These are phyloP conservation scores for Cornus kousa DNA, from an alignment of 148 eudicot species.

Conservation along the genomic window DNA sequence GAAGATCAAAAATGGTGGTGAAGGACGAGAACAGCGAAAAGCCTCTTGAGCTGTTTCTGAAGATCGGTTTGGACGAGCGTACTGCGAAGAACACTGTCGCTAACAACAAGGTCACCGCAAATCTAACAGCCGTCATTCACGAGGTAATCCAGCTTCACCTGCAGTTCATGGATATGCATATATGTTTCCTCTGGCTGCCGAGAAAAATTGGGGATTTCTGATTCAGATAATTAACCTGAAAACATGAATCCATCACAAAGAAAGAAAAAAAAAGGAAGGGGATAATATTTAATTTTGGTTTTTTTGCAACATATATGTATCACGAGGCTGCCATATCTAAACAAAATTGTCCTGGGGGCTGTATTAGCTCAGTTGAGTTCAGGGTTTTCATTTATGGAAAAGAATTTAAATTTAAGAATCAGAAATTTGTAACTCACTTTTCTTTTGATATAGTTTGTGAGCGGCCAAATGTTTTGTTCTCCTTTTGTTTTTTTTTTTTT, in stretches of 20 bases:
- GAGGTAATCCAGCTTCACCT: slow-evolving; percentile 46
- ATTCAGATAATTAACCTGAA: neutral
- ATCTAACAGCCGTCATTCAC: slow-evolving; percentile 73
- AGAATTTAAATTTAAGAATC: too few species aligned
- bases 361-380: neutral
- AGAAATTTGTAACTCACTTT: too few species aligned
- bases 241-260: too few species aligned
- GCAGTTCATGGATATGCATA: neutral
- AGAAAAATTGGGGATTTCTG: neutral
- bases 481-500: neutral
- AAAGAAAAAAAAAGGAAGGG: too few species aligned
- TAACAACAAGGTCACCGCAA: slow-evolving; percentile 78
- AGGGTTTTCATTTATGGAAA: neutral
- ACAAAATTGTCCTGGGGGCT: too few species aligned
- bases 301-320: too few species aligned
- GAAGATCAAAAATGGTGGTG: slow-evolving; percentile 24
- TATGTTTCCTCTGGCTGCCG: neutral
- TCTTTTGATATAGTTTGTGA: too few species aligned
- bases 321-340: too few species aligned
- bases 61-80: slow-evolving; percentile 68
- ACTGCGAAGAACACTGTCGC: slow-evolving; percentile 79
- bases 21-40: slow-evolving; percentile 26
- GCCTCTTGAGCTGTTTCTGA: slow-evolving; percentile 56
- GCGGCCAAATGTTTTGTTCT: too few species aligned
- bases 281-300: too few species aligned